phyloP scores from a whole-genome alignment of 495 filamentous ascomycete genomes.

The Choiromyces venosus region DNA sequence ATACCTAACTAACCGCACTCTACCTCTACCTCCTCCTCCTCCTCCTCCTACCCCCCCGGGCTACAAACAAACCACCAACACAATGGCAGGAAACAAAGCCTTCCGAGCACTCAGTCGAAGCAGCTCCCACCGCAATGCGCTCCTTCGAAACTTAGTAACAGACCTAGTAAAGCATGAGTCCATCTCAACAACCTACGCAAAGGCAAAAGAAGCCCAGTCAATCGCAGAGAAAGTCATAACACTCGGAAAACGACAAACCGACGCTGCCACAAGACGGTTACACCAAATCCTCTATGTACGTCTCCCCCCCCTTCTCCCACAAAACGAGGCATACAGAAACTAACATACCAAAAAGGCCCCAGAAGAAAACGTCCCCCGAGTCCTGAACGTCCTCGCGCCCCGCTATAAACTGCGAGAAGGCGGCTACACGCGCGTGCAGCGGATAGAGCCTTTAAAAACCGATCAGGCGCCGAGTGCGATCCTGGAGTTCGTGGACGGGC shows the following conservation, averaged over 20 bases:
- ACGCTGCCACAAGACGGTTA: conserved; percentile 62
- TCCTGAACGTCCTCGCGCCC: conserved; percentile 74
- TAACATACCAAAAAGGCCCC: conserved; percentile 50
- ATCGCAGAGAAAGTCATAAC: conserved; percentile 92
- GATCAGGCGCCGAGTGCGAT: conserved; percentile 86
- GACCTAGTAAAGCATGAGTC: conserved; percentile 89
- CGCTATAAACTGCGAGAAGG: conserved; percentile 78
- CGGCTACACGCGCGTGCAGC: conserved; percentile 89
- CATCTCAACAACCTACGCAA: conserved; percentile 89
- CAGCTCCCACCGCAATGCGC: conserved; percentile 80
- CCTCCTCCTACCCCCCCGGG: neutral
- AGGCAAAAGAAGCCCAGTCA: conserved; percentile 93
- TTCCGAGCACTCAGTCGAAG: conserved; percentile 80
- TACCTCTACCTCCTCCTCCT: neutral
- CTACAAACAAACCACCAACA: conserved; percentile 17
- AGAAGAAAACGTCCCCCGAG: conserved; percentile 66
- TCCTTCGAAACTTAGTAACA: conserved; percentile 92
- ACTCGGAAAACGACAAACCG: conserved; percentile 81
- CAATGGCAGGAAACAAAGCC: conserved; percentile 76
- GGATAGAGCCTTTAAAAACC: conserved; percentile 64
- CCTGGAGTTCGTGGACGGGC: conserved; percentile 93
- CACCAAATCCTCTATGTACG: conserved; percentile 76
- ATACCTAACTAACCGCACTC: neutral
- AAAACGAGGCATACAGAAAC: neutral
- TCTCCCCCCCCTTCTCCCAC: conserved; percentile 20